These are phyloP conservation scores for Hypoxylon sp. DNA, from an alignment of 2,329 filamentous ascomycete genomes.

Conservation along the genomic window DNA sequence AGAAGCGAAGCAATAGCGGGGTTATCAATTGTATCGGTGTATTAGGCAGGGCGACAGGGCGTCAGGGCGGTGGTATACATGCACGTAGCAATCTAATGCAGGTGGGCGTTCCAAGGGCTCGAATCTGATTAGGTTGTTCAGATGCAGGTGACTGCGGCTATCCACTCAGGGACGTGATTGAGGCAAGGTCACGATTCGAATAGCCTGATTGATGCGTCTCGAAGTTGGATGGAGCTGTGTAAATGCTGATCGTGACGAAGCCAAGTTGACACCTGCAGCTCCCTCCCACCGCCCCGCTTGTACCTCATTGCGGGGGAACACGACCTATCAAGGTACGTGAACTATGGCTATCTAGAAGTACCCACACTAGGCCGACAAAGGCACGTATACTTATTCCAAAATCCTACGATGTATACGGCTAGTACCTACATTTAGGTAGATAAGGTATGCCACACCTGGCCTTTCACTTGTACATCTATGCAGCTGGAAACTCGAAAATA, in stretches of 20 bases:
- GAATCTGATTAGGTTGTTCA: conserved; percentile 23
- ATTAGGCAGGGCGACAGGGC: conserved; percentile 8
- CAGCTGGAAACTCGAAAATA: not conserved
- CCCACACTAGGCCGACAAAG: not conserved
- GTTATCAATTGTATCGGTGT: not conserved
- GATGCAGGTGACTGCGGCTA: conserved; percentile 30
- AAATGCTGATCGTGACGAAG: conserved; percentile 36
- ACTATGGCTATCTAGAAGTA: not conserved
- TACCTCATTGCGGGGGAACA: conserved; percentile 28
- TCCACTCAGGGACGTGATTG: conserved; percentile 26
- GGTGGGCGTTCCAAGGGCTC: conserved; percentile 22
- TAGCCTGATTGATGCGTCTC: conserved; percentile 24
- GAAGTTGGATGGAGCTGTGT: conserved; percentile 24
- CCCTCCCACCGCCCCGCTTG: conserved; percentile 12
- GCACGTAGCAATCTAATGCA: conserved; percentile 29
- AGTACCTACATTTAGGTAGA: not conserved
- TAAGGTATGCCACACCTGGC: not conserved
- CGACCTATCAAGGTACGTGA: not conserved
- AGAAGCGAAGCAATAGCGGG: conserved; percentile 25
- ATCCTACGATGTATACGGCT: not conserved
- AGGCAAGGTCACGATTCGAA: conserved; percentile 17
- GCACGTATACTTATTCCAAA: not conserved
- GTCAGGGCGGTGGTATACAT: conserved; percentile 6
- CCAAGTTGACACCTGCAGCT: conserved; percentile 22
- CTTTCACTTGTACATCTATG: not conserved